Percentiles rank a stretch among this genome's conserved stretches.
Conservation (phyloP, 345 rosid species). For the Lepidium aucheri region DNA sequence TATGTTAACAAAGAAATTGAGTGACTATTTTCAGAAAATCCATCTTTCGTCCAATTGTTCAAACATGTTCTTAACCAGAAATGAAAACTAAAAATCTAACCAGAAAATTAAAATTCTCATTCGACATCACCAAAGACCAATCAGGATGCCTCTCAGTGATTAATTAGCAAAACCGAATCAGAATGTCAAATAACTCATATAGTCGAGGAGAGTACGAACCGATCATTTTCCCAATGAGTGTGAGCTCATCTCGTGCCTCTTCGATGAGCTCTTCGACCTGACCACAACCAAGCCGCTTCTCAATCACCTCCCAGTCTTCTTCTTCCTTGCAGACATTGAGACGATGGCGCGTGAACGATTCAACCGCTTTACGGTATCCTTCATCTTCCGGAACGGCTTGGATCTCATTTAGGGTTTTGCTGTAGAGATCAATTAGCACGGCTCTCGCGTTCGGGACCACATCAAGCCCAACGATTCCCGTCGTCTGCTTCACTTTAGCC, state of each 20-base stretch:
- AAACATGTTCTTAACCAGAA: neutral
- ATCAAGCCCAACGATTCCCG: slow-evolving; percentile 92
- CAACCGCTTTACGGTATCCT: slow-evolving; percentile 94
- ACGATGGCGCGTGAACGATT: slow-evolving; percentile 78
- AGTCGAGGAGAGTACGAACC: slow-evolving; percentile 37
- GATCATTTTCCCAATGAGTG: slow-evolving; percentile 83
- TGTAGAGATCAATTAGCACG: slow-evolving; percentile 66
- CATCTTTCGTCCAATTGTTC: neutral
- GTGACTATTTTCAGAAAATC: neutral
- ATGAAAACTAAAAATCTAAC: neutral
- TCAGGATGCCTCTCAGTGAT: neutral
- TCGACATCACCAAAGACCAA: neutral
- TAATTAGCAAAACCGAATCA: neutral
- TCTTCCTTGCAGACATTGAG: slow-evolving; percentile 71
- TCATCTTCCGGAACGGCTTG: slow-evolving; percentile 91
- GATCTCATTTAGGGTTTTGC: slow-evolving; percentile 90
- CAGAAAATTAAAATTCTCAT: neutral
- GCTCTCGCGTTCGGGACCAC: slow-evolving; percentile 91
- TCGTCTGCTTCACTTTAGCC: slow-evolving; percentile 86
- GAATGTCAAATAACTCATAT: neutral
- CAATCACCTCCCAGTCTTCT: slow-evolving; percentile 82
- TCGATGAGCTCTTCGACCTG: slow-evolving; percentile 98
- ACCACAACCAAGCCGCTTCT: slow-evolving; percentile 84
- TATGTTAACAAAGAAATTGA: neutral
- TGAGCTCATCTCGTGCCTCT: slow-evolving; percentile 92